Evolutionary conservation across 805 yeast genomes (phyloP).

Genomic region (Nakazawaea anatomiae): DNA sequence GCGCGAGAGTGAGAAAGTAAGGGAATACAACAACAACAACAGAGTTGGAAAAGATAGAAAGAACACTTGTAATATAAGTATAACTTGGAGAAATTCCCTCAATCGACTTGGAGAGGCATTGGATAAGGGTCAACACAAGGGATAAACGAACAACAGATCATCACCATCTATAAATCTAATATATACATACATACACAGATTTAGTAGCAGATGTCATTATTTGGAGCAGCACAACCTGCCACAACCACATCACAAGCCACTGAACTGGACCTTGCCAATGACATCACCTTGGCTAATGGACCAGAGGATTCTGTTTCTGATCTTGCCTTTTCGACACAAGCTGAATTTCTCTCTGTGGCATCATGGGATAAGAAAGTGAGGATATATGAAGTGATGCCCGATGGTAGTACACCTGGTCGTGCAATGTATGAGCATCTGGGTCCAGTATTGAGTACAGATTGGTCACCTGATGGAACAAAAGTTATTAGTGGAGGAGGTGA

Average conservation of each 20-base stretch:
- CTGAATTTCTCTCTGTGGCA: conserved; percentile 73
- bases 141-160: too few species aligned
- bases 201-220: conserved; percentile 1
- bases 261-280: conserved; percentile 61
- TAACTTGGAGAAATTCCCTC: too few species aligned
- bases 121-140: too few species aligned
- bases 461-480: conserved; percentile 84
- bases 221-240: conserved; percentile 15
- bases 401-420: conserved; percentile 79
- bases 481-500: conserved; percentile 89
- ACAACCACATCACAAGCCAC: conserved; percentile 32
- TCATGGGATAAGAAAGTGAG: conserved; percentile 96
- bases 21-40: too few species aligned
- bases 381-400: conserved; percentile 74
- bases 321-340: conserved; percentile 79
- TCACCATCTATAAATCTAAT: too few species aligned
- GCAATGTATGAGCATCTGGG: conserved; percentile 88
- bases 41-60: too few species aligned
- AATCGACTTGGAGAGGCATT: too few species aligned
- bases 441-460: conserved; percentile 77
- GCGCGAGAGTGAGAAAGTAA: too few species aligned
- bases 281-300: conserved; percentile 64
- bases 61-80: too few species aligned
- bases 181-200: background rate
- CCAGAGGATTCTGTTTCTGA: conserved; percentile 92